phyloP scores from a whole-genome alignment of 2,329 filamentous ascomycete species.

The Talaromyces sp. region DNA sequence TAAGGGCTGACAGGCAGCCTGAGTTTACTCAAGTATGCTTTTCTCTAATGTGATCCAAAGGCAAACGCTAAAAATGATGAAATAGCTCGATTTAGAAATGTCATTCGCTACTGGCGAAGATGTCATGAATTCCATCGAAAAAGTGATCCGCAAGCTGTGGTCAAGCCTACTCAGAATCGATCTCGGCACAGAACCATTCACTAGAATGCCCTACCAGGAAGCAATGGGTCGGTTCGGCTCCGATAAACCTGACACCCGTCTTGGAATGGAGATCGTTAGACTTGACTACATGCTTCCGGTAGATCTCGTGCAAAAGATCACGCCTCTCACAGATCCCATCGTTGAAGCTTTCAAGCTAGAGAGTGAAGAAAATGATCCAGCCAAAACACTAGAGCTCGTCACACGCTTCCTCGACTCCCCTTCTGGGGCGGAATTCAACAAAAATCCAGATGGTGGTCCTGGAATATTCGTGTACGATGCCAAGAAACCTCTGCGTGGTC shows the following conservation, averaged over 20 bases:
- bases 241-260: constrained; percentile 88
- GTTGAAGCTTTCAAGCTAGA: constrained; percentile 72
- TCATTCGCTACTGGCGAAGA: constrained; percentile 71
- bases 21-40: constrained; percentile 81
- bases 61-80: neutral
- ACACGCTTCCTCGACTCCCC: constrained; percentile 67
- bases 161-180: constrained; percentile 45
- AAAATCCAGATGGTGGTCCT: constrained; percentile 73
- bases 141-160: constrained; percentile 57
- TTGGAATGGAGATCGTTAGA: constrained; percentile 63
- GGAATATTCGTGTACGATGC: constrained; percentile 74
- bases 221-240: constrained; percentile 79
- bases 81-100: constrained; percentile 87
- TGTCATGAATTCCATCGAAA: constrained; percentile 60
- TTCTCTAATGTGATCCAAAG: neutral
- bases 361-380: constrained; percentile 46
- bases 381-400: constrained; percentile 61
- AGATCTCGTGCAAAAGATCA: constrained; percentile 72
- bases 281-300: constrained; percentile 62
- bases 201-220: constrained; percentile 65
- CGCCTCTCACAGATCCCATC: constrained; percentile 62
- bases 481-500: constrained; percentile 68
- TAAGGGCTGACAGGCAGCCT: constrained; percentile 86
- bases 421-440: constrained; percentile 55
- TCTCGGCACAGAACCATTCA: constrained; percentile 50